phyloP scores from a whole-genome alignment of 1,284 basidiomycete species.

The Cutaneotrichosporon cavernicola region DNA sequence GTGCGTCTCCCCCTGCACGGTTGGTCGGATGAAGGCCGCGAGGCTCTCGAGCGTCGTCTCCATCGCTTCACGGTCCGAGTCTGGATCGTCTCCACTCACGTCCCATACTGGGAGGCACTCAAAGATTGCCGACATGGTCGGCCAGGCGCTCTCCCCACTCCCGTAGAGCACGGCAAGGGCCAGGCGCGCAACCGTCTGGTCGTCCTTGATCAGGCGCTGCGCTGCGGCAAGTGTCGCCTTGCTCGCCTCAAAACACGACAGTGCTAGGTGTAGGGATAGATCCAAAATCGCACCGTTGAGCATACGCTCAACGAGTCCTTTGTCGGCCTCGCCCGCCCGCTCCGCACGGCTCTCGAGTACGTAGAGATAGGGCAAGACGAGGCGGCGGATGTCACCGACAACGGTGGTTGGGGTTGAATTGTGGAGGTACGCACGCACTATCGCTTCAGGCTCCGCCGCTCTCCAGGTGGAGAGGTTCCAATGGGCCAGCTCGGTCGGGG shows the following conservation, averaged over 20 bases:
- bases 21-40: slow-evolving; percentile 72
- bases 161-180: slow-evolving; percentile 89
- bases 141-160: slow-evolving; percentile 69
- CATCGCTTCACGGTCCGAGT: slow-evolving; percentile 65
- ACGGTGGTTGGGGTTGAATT: slow-evolving; percentile 66
- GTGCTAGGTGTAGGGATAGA: slow-evolving; percentile 65
- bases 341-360: slow-evolving; percentile 83
- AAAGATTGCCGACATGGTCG: slow-evolving; percentile 82
- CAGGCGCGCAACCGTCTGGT: slow-evolving; percentile 77
- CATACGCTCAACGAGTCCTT: slow-evolving; percentile 58
- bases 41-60: slow-evolving; percentile 77
- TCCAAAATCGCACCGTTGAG: slow-evolving; percentile 74
- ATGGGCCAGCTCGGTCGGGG: slow-evolving; percentile 46
- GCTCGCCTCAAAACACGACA: slow-evolving; percentile 78
- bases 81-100: slow-evolving; percentile 59
- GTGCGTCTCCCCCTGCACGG: slow-evolving; percentile 61
- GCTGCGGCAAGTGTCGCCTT: slow-evolving; percentile 74
- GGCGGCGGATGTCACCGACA: slow-evolving; percentile 66
- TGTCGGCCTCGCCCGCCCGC: slow-evolving; percentile 68
- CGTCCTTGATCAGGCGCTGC: slow-evolving; percentile 72
- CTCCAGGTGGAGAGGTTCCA: slow-evolving; percentile 76
- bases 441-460: slow-evolving; percentile 62
- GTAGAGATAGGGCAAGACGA: slow-evolving; percentile 86
- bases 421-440: slow-evolving; percentile 71
- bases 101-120: slow-evolving; percentile 92